Conservation (phyloP, 352 stramenopile species). For the Globisporangium apiculatum region DNA sequence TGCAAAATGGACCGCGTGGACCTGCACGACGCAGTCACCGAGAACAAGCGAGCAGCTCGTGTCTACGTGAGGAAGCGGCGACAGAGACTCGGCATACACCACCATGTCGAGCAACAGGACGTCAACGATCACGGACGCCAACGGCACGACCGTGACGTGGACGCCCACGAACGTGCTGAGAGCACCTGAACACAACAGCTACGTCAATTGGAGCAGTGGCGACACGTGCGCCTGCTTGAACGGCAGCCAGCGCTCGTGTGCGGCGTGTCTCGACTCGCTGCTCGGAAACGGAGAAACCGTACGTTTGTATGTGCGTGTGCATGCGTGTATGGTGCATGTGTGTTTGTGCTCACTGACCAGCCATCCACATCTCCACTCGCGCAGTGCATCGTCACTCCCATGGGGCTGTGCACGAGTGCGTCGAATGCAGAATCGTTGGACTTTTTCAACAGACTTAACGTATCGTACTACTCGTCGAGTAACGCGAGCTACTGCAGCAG, state of each 20-base stretch:
- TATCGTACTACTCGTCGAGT: neutral
- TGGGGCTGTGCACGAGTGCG: neutral
- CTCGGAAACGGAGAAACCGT: constrained; percentile 3
- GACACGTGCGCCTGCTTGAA: neutral
- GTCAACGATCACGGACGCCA: too few relatives aligned
- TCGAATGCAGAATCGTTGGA: neutral
- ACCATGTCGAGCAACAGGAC: too few relatives aligned
- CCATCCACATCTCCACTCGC: too few relatives aligned
- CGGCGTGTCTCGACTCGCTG: constrained; percentile 2
- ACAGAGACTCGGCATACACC: too few relatives aligned
- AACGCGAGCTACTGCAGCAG: neutral
- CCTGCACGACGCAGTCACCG: too few relatives aligned
- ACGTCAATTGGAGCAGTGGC: constrained; percentile 3
- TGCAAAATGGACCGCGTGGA: too few relatives aligned
- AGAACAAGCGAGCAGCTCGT: too few relatives aligned
- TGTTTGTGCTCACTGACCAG: neutral
- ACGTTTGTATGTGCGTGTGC: neutral
- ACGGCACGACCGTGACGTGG: too few relatives aligned
- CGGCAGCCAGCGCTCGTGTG: neutral
- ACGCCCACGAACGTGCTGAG: neutral
- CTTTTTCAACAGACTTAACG: neutral
- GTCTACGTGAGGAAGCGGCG: too few relatives aligned
- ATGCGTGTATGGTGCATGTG: neutral
- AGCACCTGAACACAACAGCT: neutral
- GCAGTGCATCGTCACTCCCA: neutral